Conservation (phyloP, 2,329 filamentous ascomycete genomes). For the Microsporum canis region DNA sequence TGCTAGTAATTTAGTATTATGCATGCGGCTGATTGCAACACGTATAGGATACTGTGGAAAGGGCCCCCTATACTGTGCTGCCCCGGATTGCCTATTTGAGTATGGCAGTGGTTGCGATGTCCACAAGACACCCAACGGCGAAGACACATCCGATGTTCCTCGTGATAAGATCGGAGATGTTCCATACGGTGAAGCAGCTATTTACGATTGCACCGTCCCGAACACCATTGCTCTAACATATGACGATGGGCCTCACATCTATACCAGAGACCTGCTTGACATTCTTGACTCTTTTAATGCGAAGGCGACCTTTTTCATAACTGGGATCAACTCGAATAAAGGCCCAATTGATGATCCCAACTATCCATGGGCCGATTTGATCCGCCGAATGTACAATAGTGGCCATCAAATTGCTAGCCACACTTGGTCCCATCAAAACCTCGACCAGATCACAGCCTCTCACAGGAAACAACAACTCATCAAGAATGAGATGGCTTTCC, state of each 20-base stretch:
- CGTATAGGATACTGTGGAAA: conserved; percentile 30
- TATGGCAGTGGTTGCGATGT: conserved; percentile 30
- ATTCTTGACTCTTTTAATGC: conserved; percentile 48
- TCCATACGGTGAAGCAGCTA: conserved; percentile 27
- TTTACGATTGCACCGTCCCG: conserved; percentile 34
- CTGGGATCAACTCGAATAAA: conserved; percentile 38
- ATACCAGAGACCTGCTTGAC: conserved; percentile 51
- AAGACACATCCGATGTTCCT: conserved; percentile 24
- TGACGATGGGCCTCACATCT: conserved; percentile 54
- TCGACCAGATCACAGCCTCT: conserved; percentile 29
- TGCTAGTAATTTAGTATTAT: background rate
- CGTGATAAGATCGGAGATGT: conserved; percentile 28
- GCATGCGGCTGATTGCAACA: background rate
- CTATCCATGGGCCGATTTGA: conserved; percentile 29
- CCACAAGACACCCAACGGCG: conserved; percentile 25
- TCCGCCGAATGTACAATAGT: conserved; percentile 33
- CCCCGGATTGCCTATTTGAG: conserved; percentile 32
- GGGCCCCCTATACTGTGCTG: conserved; percentile 28
- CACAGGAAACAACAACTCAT: conserved; percentile 35
- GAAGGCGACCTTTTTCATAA: conserved; percentile 58
- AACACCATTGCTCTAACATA: conserved; percentile 56
- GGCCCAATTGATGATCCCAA: conserved; percentile 34
- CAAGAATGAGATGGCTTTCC: conserved; percentile 38
- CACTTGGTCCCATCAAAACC: conserved; percentile 42
- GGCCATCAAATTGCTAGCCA: conserved; percentile 44